Conservation (phyloP, 2,329 filamentous ascomycete species). For the Sporothrix curviconia region DNA sequence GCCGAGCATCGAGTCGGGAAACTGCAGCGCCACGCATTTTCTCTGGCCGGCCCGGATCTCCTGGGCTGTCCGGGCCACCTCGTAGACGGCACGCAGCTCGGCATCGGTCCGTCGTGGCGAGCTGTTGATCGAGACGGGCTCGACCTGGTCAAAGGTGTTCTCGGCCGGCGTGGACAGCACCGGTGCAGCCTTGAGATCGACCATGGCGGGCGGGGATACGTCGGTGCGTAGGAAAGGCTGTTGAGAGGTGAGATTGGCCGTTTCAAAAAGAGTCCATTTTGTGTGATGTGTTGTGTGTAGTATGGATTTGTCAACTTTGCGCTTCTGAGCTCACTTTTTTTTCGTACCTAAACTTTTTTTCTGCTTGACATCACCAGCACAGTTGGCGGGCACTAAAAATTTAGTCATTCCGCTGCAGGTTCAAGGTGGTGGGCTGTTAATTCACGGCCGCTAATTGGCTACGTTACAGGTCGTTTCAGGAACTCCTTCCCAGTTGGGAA, state of each 20-base stretch:
- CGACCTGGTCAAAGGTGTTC: conserved; percentile 48
- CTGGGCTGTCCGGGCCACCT: conserved; percentile 69
- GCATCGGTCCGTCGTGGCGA: conserved; percentile 46
- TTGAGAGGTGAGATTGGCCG: too few species aligned
- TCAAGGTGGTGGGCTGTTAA: conserved; percentile 2
- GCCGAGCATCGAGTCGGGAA: conserved; percentile 84
- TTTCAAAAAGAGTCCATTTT: neutral
- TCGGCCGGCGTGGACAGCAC: conserved; percentile 60
- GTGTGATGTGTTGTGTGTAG: neutral
- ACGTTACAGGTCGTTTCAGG: neutral
- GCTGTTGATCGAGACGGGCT: conserved; percentile 26
- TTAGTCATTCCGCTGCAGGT: conserved; percentile 2
- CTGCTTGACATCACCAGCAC: neutral
- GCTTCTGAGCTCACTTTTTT: neutral
- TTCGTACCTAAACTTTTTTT: conserved; percentile 4
- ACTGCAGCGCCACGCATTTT: conserved; percentile 80
- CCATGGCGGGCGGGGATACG: conserved; percentile 30
- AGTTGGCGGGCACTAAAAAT: conserved; percentile 12
- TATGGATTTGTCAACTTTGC: conserved; percentile 15
- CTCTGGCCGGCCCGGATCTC: conserved; percentile 70
- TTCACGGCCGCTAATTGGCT: conserved; percentile 9
- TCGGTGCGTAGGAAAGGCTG: neutral
- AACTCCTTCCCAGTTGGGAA: conserved; percentile 6
- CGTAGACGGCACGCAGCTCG: conserved; percentile 71
- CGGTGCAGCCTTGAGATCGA: conserved; percentile 46